Conservation (phyloP, 2,329 filamentous ascomycete genomes). For the Colletotrichum caudatum region DNA sequence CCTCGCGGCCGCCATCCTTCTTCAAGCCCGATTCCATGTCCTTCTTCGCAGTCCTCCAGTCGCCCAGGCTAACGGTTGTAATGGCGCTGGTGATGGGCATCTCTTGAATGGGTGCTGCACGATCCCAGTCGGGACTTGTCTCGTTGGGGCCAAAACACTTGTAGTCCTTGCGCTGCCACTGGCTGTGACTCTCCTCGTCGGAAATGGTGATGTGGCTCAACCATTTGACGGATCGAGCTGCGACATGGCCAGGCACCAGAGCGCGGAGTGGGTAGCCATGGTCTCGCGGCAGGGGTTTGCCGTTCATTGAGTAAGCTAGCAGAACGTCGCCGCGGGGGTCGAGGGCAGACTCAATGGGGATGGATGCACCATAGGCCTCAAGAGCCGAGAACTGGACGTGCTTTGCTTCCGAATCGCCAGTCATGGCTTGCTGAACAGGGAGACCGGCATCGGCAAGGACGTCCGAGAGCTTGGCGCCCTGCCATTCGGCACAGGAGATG, state of each 20-base stretch:
- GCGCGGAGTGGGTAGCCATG: slow-evolving; percentile 75
- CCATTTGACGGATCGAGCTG: slow-evolving; percentile 78
- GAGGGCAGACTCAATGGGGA: slow-evolving; percentile 69
- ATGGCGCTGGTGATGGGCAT: slow-evolving; percentile 77
- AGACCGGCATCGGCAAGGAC: slow-evolving; percentile 69
- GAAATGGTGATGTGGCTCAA: slow-evolving; percentile 72
- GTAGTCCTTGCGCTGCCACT: slow-evolving; percentile 77
- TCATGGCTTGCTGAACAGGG: slow-evolving; percentile 52
- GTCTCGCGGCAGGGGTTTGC: slow-evolving; percentile 69
- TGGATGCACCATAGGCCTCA: slow-evolving; percentile 72
- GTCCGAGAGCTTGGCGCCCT: slow-evolving; percentile 67
- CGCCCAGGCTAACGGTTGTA: slow-evolving; percentile 61
- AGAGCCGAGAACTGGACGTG: slow-evolving; percentile 70
- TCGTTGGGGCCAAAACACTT: slow-evolving; percentile 77
- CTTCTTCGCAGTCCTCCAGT: slow-evolving; percentile 46
- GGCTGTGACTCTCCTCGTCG: slow-evolving; percentile 73
- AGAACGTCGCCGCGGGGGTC: slow-evolving; percentile 74
- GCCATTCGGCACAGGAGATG: slow-evolving; percentile 71
- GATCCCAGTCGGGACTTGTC: slow-evolving; percentile 70
- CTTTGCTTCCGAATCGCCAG: slow-evolving; percentile 54
- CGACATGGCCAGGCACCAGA: slow-evolving; percentile 74
- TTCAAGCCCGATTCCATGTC: background rate
- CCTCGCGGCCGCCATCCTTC: slow-evolving; percentile 30
- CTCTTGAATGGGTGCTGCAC: slow-evolving; percentile 74
- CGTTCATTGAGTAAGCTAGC: slow-evolving; percentile 77